Evolutionary conservation across 257 asterid species (phyloP).

Genomic region (Catharanthus roseus): DNA sequence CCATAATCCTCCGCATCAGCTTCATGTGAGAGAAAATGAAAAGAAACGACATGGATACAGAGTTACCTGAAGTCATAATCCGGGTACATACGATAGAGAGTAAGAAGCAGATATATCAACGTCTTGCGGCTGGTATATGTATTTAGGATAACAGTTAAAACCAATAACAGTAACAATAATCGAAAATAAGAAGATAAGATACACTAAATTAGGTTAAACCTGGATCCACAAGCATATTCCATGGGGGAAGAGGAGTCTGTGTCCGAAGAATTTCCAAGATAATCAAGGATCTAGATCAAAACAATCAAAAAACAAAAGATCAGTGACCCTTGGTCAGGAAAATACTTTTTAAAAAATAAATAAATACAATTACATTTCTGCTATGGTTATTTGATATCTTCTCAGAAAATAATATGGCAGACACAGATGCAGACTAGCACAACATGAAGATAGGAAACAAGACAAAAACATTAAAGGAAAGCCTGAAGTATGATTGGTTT

Average conservation of each 20-base stretch:
- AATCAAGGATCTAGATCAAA: conserved; percentile 59
- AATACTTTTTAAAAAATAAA: background rate
- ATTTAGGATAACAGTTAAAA: conserved; percentile 16
- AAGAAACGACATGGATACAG: conserved; percentile 33
- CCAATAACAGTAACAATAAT: conserved; percentile 9
- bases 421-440: background rate
- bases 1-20: conserved; percentile 79
- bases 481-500: background rate
- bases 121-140: conserved; percentile 74
- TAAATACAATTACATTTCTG: background rate
- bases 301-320: background rate
- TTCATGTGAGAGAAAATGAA: conserved; percentile 14
- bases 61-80: conserved; percentile 97
- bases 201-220: conserved; percentile 40
- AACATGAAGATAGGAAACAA: background rate
- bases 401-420: background rate
- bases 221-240: conserved; percentile 69
- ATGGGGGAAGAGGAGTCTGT: conserved; percentile 75
- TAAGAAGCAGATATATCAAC: conserved; percentile 80
- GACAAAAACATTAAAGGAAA: background rate
- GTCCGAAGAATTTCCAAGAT: conserved; percentile 71
- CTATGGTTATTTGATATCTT: background rate
- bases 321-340: background rate
- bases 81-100: conserved; percentile 90
- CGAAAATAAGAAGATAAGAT: background rate